Evolutionary conservation across 257 asterid species (phyloP).

Genomic region (Gentiana dahurica): DNA sequence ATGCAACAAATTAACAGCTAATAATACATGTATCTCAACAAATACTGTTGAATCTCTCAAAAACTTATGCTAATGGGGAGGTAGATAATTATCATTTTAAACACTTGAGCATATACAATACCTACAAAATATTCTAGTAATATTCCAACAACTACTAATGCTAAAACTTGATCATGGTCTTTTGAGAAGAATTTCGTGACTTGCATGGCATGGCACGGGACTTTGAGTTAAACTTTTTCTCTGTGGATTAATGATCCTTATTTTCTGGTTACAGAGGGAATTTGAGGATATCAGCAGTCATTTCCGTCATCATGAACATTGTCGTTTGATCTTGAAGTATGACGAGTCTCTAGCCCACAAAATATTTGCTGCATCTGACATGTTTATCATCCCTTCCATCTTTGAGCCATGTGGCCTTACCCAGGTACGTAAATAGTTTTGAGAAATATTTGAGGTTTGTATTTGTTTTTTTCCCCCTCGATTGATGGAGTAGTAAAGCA

Average conservation of each 20-base stretch:
- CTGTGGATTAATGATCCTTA: constrained; percentile 3
- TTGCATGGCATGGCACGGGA: too few species aligned
- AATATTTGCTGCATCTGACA: constrained; percentile 90
- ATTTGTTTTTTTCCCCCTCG: neutral
- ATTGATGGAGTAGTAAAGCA: neutral
- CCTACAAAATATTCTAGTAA: too few species aligned
- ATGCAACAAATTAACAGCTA: too few species aligned
- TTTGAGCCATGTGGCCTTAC: constrained; percentile 99
- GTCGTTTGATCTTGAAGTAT: constrained; percentile 68
- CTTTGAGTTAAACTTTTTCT: too few species aligned
- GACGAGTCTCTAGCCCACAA: constrained; percentile 81
- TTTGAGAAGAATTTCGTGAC: too few species aligned
- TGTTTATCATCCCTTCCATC: constrained; percentile 88
- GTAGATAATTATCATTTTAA: too few species aligned
- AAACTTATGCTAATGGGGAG: too few species aligned
- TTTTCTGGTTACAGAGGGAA: constrained; percentile 55
- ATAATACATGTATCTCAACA: too few species aligned
- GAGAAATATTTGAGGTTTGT: neutral
- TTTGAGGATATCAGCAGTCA: constrained; percentile 69
- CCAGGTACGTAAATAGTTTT: constrained; percentile 40
- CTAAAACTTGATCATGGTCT: too few species aligned
- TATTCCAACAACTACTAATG: too few species aligned
- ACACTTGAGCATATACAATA: too few species aligned
- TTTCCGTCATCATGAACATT: constrained; percentile 57
- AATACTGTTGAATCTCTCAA: too few species aligned